A percentile compares a stretch with the other conserved stretches of the same genome.
These are phyloP conservation scores for Exophiala sideris DNA, from an alignment of 2,329 filamentous ascomycete species.

Conservation along the genomic window DNA sequence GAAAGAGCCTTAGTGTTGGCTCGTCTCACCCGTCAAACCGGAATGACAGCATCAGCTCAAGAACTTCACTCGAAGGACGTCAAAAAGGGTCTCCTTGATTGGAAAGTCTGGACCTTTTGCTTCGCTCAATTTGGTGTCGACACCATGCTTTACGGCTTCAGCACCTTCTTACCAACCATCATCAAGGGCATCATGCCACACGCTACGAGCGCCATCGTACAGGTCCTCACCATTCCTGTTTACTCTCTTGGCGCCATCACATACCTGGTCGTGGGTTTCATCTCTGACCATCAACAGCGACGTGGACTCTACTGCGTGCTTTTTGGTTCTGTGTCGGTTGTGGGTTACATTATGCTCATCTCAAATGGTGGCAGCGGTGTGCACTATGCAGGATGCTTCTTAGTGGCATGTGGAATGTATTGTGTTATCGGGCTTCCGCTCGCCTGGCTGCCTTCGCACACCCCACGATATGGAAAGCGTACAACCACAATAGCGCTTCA, in stretches of 20 bases:
- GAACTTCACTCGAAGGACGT: slow-evolving; percentile 39
- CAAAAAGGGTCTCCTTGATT: slow-evolving; percentile 38
- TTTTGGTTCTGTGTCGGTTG: slow-evolving; percentile 59
- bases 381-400: slow-evolving; percentile 71
- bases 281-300: slow-evolving; percentile 64
- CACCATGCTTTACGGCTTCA: slow-evolving; percentile 42
- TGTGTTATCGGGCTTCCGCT: slow-evolving; percentile 53
- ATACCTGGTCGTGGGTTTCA: slow-evolving; percentile 62
- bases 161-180: slow-evolving; percentile 36
- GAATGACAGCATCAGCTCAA: not conserved
- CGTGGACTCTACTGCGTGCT: slow-evolving; percentile 62
- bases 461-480: slow-evolving; percentile 67
- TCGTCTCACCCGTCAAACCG: slow-evolving; percentile 14
- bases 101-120: slow-evolving; percentile 20
- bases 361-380: slow-evolving; percentile 57
- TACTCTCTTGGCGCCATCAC: slow-evolving; percentile 70
- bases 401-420: slow-evolving; percentile 70
- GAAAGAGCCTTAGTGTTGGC: slow-evolving; percentile 39
- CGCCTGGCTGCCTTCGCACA: slow-evolving; percentile 60
- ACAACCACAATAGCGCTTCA: not conserved
- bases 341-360: slow-evolving; percentile 67
- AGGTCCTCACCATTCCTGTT: slow-evolving; percentile 75
- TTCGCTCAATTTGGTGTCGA: slow-evolving; percentile 41
- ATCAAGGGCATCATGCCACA: slow-evolving; percentile 32
- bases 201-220: slow-evolving; percentile 40